Base-by-base conservation (phyloP, 257 asterid species). In the Salvia miltiorrhiza region DNA sequence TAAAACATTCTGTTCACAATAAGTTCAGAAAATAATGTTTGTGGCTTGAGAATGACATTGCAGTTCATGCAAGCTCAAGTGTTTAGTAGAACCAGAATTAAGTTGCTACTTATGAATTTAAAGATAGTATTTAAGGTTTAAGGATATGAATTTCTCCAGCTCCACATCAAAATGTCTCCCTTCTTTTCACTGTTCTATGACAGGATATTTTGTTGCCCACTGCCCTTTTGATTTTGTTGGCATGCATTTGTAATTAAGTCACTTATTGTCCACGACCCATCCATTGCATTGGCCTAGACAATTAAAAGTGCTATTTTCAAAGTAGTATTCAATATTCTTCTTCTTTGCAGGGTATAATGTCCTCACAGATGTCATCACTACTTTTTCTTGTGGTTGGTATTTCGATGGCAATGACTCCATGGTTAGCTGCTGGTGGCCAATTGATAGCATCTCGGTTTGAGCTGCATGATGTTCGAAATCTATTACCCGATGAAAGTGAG, bases 391-490 rank as follows among this genome's bases (percentile, higher is more conserved):
- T 94, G 74, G 99, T 94, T 53, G 99, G 99, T 48, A 75, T 94
- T 75, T 94, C 99, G 47, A 94, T 94, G 99, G 99, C 99, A 53
- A 77, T 94, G 69, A 94, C 99, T 50, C 99, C 99, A 37, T 94
- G 86, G 85, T 78, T 94, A 81, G 99, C 99, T 63, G 99, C 99
- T 72, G 99, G 98, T 76, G 99, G 99, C 77, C 99, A 94, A 78
- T 73, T 94, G 70, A 82, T 94, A 82, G 99, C 99, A 72, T 91
- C 99, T 76, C 93, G 92, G 53, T 94, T 94, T 83, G 98, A 91
- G 83, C 89, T 84, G 73, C 97, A 94, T 44, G 99, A 94, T 84
- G 99, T 94, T 76, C 90, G 99, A 32, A 91, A 95, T 82, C 84
- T 94, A 67, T 88, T 94, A 71, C 99, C 99, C 39, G 92, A 73